phyloP scores from a whole-genome alignment of 75 land plant species.

The Ceratopteris richardii region DNA sequence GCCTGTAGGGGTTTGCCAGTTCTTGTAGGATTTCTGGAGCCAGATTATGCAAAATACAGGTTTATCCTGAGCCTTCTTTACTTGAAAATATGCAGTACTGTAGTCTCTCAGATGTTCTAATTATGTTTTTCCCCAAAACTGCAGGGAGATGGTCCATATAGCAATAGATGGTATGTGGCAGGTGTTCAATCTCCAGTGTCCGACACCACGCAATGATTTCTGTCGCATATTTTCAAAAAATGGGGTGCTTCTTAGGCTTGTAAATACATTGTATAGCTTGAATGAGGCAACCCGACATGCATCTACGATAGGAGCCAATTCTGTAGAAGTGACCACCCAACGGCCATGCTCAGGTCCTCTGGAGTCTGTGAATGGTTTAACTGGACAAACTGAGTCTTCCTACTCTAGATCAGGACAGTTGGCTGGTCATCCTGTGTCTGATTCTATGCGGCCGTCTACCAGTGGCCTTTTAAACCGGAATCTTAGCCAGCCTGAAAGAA shows the following conservation, averaged over 20 bases:
- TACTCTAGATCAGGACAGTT: slow-evolving; percentile 41
- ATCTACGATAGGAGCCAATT: slow-evolving; percentile 22
- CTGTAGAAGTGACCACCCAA: slow-evolving; percentile 29
- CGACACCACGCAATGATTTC: slow-evolving; percentile 88
- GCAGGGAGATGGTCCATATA: slow-evolving; percentile 98
- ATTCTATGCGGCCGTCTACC: slow-evolving; percentile 31
- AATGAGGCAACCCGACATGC: slow-evolving; percentile 94
- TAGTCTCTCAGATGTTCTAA: too few species aligned
- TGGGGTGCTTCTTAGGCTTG: slow-evolving; percentile 83
- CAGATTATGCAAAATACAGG: slow-evolving; percentile 98
- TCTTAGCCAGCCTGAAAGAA: slow-evolving; percentile 28
- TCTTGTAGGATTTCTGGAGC: slow-evolving; percentile 83
- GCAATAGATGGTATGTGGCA: slow-evolving; percentile 99
- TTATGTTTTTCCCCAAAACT: slow-evolving; percentile 3
- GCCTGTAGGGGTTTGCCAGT: slow-evolving; percentile 96
- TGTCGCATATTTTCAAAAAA: slow-evolving; percentile 95
- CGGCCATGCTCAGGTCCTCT: slow-evolving; percentile 70
- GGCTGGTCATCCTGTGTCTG: slow-evolving; percentile 25
- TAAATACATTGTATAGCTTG: slow-evolving; percentile 86
- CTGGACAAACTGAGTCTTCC: slow-evolving; percentile 30
- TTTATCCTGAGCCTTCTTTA: too few species aligned
- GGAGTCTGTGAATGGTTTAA: slow-evolving; percentile 31
- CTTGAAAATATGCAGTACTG: too few species aligned
- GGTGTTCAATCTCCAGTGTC: slow-evolving; percentile 76
- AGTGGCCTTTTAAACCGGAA: slow-evolving; percentile 37